Base-by-base conservation (phyloP, 75 land plant genomes). In the Selaginella moellendorffii region DNA sequence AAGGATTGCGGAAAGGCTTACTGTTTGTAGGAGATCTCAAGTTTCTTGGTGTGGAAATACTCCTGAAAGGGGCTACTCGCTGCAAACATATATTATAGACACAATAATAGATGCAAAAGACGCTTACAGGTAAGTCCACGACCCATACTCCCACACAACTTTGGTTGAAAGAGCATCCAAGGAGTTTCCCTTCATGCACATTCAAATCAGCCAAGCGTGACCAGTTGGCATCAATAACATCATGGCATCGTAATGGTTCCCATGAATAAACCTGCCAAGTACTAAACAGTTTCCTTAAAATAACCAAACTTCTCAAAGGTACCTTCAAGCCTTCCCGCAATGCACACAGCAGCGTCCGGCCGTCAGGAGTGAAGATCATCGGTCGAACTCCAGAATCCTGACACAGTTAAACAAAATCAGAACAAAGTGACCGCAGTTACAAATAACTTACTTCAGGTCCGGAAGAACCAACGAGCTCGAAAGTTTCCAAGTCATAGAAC, bases 121-220 rank as follows among this genome's bases (percentile, higher is more conserved):
- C 8, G 31, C 62, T 29, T 72, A 90, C 97, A 78, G 78, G 70
- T 28, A 91, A 76, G 46, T 91, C 97, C 2, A 81, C 97, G 54
- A 87, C 83, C 97, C 97, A 91, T 5, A 91, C 79, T 31, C 86
- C 97, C 54, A 91, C 92, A 76, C 84, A 82, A 75, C 84, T 82
- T 74, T 87, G 88, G 61, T 84, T 79, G 56, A 69, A 82, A n/a
- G 92, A 87, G 64, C 90, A 91, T 8, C 85, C 97, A 63, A 91
- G 83, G 65, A 91, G 85, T 46, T 87, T 86, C 42, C 92, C 92
- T 66, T 91, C 92, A 67, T 87, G 87, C 66, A 91, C 73, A 68
- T 77, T 82, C 27, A 91, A 79, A 70, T 91, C 97, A 51, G 83
- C 79, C 51, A 91, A 64, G 54, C 66, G 77, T 56, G 92, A 87